Conservation (phyloP, 2,329 filamentous ascomycete species). For the Neopestalotiopsis sp. region DNA sequence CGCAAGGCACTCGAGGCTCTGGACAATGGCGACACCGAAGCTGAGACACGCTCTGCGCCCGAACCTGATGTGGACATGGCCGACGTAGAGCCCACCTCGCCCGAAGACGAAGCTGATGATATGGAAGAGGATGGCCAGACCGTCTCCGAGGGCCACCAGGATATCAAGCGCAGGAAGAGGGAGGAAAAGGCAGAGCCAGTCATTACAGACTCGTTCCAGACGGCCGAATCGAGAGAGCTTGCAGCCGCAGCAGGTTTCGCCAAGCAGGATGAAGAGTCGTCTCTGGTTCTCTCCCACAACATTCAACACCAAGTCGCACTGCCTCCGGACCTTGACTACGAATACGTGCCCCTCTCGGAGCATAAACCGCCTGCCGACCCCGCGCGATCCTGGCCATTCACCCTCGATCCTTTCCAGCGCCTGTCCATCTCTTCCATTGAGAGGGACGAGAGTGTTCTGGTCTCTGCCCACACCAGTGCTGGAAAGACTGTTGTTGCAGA, state of each 20-base stretch:
- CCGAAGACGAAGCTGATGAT: slow-evolving; percentile 39
- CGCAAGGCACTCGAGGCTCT: slow-evolving; percentile 82
- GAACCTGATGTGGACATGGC: slow-evolving; percentile 35
- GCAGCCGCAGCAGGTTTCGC: slow-evolving; percentile 75
- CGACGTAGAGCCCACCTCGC: slow-evolving; percentile 41
- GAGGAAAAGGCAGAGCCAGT: slow-evolving; percentile 77
- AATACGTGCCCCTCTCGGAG: slow-evolving; percentile 92
- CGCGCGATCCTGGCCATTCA: slow-evolving; percentile 84
- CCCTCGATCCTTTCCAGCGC: slow-evolving; percentile 96
- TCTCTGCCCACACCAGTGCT: slow-evolving; percentile 96
- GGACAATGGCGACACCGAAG: slow-evolving; percentile 53
- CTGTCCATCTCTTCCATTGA: slow-evolving; percentile 94
- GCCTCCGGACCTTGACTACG: slow-evolving; percentile 91
- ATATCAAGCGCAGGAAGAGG: slow-evolving; percentile 68
- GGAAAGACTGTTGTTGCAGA: slow-evolving; percentile 98
- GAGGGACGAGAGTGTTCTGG: slow-evolving; percentile 92
- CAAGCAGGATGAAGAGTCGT: slow-evolving; percentile 66
- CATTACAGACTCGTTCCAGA: slow-evolving; percentile 92
- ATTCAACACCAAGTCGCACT: slow-evolving; percentile 98
- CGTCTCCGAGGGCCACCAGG: slow-evolving; percentile 51
- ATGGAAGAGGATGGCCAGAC: slow-evolving; percentile 44
- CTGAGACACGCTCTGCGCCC: slow-evolving; percentile 40
- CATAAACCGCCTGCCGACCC: slow-evolving; percentile 90
- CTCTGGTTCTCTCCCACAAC: slow-evolving; percentile 90
- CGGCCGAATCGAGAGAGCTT: slow-evolving; percentile 90